A percentile compares a stretch with the other conserved stretches of the same genome.
These are phyloP conservation scores for Gynostemma pentaphyllum DNA, from an alignment of 306 rosid genomes.

Conservation along the genomic window DNA sequence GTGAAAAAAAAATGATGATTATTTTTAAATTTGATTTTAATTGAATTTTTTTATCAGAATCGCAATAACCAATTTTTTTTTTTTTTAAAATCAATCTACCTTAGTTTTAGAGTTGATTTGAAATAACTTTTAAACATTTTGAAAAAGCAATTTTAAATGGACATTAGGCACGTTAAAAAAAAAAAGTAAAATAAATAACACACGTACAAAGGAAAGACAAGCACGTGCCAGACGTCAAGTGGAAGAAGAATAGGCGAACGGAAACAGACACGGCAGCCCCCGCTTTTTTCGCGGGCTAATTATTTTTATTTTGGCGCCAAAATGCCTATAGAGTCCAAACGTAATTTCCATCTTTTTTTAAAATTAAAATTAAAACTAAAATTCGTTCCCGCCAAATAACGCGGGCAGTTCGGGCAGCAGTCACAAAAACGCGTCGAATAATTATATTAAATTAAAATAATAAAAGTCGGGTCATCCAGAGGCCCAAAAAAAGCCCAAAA, in stretches of 20 bases:
- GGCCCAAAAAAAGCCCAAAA: not conserved
- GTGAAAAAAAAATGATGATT: too few relatives aligned
- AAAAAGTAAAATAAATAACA: too few relatives aligned
- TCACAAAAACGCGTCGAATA: not conserved
- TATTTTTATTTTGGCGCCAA: not conserved
- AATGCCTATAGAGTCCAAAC: not conserved
- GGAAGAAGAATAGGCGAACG: not conserved
- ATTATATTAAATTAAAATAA: not conserved
- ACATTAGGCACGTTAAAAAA: too few relatives aligned
- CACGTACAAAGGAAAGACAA: not conserved
- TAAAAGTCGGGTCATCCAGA: not conserved
- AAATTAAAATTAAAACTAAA: not conserved
- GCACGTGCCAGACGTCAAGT: conserved; percentile 3
- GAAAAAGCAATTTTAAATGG: too few relatives aligned
- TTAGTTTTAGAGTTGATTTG: too few relatives aligned
- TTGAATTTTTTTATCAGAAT: too few relatives aligned
- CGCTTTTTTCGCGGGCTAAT: conserved; percentile 8
- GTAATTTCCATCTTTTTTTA: not conserved
- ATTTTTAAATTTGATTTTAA: too few relatives aligned
- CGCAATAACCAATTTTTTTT: too few relatives aligned
- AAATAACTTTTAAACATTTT: too few relatives aligned
- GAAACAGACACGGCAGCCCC: not conserved
- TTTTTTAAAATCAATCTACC: too few relatives aligned
- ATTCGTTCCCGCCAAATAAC: not conserved
- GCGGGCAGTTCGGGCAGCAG: conserved; percentile 1